phyloP scores from a whole-genome alignment of 1,284 basidiomycete species.

The Malassezia nana region DNA sequence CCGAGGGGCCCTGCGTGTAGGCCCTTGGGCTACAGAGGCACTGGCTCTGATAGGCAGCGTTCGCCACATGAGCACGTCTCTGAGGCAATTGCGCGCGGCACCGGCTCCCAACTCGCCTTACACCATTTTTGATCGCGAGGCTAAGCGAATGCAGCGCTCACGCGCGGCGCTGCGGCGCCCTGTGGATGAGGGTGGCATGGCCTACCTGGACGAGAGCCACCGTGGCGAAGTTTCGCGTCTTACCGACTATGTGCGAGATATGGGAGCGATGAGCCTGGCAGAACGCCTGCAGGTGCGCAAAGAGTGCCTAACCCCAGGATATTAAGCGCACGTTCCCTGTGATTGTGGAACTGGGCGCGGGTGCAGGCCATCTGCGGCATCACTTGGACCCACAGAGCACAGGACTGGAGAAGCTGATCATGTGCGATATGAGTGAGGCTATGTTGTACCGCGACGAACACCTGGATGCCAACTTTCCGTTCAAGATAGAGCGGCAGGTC shows the following conservation, averaged over 20 bases:
- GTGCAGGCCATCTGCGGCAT: conserved; percentile 83
- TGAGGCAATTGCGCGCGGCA: neutral
- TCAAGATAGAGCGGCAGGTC: conserved; percentile 37
- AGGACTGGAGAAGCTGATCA: conserved; percentile 58
- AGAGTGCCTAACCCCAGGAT: conserved; percentile 56
- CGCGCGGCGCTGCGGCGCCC: conserved; percentile 59
- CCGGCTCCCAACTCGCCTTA: conserved; percentile 32
- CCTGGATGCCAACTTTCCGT: conserved; percentile 27
- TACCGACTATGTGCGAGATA: conserved; percentile 85
- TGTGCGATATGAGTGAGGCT: conserved; percentile 68
- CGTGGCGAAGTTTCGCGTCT: conserved; percentile 56
- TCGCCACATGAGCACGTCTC: neutral
- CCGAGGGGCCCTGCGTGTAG: neutral
- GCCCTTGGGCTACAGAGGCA: neutral
- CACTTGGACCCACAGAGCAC: conserved; percentile 65
- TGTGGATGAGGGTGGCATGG: conserved; percentile 47
- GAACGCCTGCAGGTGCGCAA: conserved; percentile 67
- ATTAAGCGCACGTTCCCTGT: conserved; percentile 72
- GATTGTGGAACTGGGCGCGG: conserved; percentile 82
- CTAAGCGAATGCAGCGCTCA: conserved; percentile 73
- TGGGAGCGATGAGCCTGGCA: conserved; percentile 78
- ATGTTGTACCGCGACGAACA: conserved; percentile 28
- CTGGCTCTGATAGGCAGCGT: neutral
- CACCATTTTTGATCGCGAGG: conserved; percentile 68
- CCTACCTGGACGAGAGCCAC: conserved; percentile 19